Evolutionary conservation across 2,329 filamentous ascomycete genomes (phyloP).

Genomic region (Aspergillus luchuensis): DNA sequence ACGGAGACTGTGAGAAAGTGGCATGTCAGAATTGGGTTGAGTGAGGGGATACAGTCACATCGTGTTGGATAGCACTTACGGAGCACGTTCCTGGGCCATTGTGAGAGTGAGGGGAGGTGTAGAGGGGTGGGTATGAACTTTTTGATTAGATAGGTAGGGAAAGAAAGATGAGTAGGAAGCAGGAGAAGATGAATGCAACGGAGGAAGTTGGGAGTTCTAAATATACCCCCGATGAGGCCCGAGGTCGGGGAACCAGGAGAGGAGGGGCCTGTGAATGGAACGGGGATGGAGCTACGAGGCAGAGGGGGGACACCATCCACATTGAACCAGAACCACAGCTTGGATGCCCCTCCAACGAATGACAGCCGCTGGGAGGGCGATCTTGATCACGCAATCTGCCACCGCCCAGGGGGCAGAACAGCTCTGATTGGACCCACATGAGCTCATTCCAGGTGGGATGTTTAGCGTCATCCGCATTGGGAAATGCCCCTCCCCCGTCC

Average conservation of each 20-base stretch:
- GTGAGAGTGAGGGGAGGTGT: slow-evolving; percentile 20
- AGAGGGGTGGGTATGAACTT: slow-evolving; percentile 7
- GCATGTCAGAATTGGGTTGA: slow-evolving; percentile 16
- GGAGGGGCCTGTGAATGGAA: neutral
- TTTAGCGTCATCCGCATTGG: slow-evolving; percentile 1
- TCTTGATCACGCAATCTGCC: slow-evolving; percentile 40
- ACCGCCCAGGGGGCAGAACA: slow-evolving; percentile 34
- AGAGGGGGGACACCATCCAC: neutral
- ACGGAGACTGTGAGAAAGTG: slow-evolving; percentile 54
- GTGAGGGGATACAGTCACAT: neutral
- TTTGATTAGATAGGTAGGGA: neutral
- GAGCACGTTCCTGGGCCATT: slow-evolving; percentile 49
- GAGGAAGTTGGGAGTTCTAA: slow-evolving; percentile 18
- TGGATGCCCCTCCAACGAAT: slow-evolving; percentile 16
- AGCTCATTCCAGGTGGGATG: slow-evolving; percentile 26
- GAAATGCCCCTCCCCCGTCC: neutral
- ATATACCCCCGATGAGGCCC: neutral
- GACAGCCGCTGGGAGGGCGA: slow-evolving; percentile 18
- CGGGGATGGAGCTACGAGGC: neutral
- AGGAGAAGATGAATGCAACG: slow-evolving; percentile 7
- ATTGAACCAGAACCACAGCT: neutral
- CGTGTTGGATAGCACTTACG: slow-evolving; percentile 37
- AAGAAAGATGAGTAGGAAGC: neutral
- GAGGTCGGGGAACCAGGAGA: neutral
- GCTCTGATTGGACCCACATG: slow-evolving; percentile 29